These are phyloP conservation scores for Vitis rotundifolia DNA, from an alignment of 164 flowering plant species.

Conservation along the genomic window DNA sequence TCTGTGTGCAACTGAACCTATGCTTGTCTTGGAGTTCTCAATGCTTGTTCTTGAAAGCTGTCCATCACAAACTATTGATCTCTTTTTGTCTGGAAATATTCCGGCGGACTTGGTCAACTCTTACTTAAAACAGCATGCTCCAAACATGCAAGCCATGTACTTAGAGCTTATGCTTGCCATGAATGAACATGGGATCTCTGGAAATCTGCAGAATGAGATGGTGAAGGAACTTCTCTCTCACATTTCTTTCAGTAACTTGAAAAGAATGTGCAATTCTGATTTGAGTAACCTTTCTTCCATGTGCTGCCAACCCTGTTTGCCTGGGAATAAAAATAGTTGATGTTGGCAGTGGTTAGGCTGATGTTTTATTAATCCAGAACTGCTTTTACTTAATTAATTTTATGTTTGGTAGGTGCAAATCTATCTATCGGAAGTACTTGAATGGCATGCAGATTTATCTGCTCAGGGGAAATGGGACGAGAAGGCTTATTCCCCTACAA, in stretches of 20 bases:
- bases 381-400: background rate
- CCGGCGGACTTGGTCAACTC: constrained; percentile 95
- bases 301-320: no score
- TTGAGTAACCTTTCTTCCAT: no score
- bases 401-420: constrained; percentile 73
- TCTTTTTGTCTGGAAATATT: constrained; percentile 86
- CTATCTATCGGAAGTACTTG: constrained; percentile 97
- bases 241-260: constrained; percentile 1
- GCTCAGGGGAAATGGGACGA: constrained; percentile 89
- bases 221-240: constrained; percentile 35
- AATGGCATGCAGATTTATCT: constrained; percentile 66
- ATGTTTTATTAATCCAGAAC: no score
- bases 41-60: constrained; percentile 93
- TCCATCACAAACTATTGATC: constrained; percentile 92
- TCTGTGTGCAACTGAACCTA: constrained; percentile 83
- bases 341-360: no score
- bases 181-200: constrained; percentile 85
- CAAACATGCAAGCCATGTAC: constrained; percentile 89
- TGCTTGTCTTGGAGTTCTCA: constrained; percentile 93
- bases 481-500: constrained; percentile 66
- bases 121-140: constrained; percentile 93
- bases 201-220: constrained; percentile 98
- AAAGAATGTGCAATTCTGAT: background rate
- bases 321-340: no score
- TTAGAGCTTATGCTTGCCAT: constrained; percentile 89